Evolutionary conservation across 768 basidiomycete genomes (phyloP).

Genomic region (Mycena polygramma): DNA sequence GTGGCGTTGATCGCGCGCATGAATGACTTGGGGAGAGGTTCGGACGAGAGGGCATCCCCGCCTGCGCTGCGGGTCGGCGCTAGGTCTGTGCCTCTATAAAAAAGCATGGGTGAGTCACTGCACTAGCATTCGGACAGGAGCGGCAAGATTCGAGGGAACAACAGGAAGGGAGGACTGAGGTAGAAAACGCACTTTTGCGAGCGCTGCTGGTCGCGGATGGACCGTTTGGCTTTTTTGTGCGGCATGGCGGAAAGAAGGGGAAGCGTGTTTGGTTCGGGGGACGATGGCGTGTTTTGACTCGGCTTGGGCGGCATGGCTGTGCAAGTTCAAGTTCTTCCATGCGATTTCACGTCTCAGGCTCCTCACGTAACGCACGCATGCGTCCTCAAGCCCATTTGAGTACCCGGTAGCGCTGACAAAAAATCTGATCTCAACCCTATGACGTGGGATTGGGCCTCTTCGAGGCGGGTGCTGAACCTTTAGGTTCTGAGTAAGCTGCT

Average conservation of each 20-base stretch:
- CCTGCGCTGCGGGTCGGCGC: slow-evolving; percentile 51
- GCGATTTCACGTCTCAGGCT: too few species aligned
- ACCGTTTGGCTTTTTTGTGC: slow-evolving; percentile 73
- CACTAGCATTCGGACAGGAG: too few species aligned
- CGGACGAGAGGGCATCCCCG: slow-evolving; percentile 52
- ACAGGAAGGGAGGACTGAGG: too few species aligned
- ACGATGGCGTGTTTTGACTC: slow-evolving; percentile 1
- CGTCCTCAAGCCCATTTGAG: too few species aligned
- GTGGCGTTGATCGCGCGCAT: slow-evolving; percentile 75
- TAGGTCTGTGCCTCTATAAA: slow-evolving; percentile 62
- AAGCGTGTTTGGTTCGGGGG: slow-evolving; percentile 4
- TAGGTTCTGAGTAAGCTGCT: too few species aligned
- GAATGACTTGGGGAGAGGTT: slow-evolving; percentile 78
- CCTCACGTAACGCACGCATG: too few species aligned
- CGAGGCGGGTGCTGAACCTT: too few species aligned
- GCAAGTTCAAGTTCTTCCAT: too few species aligned
- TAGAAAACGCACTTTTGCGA: slow-evolving; percentile 57
- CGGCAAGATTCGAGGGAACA: too few species aligned
- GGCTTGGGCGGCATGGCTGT: slow-evolving; percentile 1
- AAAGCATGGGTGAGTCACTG: background rate
- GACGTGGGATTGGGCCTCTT: too few species aligned
- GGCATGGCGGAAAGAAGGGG: slow-evolving; percentile 61
- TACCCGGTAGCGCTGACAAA: too few species aligned
- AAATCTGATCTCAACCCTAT: too few species aligned
- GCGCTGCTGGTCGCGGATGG: slow-evolving; percentile 58